A percentile compares a stretch with the other conserved stretches of the same genome.
Conservation (phyloP, 768 basidiomycete species). For the Amanita jacksonii region DNA sequence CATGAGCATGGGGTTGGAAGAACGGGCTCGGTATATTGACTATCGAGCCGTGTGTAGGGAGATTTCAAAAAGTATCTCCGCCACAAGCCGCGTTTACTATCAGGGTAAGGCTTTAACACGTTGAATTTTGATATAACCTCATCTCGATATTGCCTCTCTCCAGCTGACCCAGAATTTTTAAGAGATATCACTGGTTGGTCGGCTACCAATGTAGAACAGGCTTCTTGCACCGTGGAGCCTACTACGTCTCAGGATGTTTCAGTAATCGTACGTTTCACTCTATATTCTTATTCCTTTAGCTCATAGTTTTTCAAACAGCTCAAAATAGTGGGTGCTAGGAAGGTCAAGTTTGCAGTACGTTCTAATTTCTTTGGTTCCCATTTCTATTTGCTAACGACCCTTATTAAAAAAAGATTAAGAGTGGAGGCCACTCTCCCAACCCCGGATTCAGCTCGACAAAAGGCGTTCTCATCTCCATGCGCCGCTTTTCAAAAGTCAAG, state of each 20-base stretch:
- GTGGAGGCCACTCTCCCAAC: constrained; percentile 51
- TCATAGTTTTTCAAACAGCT: constrained; percentile 25
- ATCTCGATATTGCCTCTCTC: constrained; percentile 1
- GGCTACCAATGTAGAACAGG: constrained; percentile 32
- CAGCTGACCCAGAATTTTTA: constrained; percentile 23
- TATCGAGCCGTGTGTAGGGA: constrained; percentile 15
- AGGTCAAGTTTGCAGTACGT: constrained; percentile 37
- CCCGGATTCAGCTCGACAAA: constrained; percentile 50
- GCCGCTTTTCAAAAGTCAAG: constrained; percentile 32
- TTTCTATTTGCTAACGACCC: too few species aligned
- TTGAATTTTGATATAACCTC: neutral
- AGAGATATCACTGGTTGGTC: constrained; percentile 44
- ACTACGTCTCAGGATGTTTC: constrained; percentile 42
- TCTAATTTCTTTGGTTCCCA: too few species aligned
- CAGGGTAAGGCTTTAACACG: constrained; percentile 19
- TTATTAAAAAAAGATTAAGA: constrained; percentile 32
- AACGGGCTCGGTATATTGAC: too few species aligned
- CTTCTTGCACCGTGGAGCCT: constrained; percentile 51
- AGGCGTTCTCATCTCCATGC: constrained; percentile 52
- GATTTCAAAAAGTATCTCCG: constrained; percentile 29
- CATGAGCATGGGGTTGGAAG: neutral
- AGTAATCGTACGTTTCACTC: constrained; percentile 31
- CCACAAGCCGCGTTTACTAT: constrained; percentile 36
- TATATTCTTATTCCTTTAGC: neutral
- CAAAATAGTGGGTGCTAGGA: constrained; percentile 30